Evolutionary conservation across 1,139 yeast genomes (phyloP).

Genomic region (Yamadazyma pseudoaaseri): DNA sequence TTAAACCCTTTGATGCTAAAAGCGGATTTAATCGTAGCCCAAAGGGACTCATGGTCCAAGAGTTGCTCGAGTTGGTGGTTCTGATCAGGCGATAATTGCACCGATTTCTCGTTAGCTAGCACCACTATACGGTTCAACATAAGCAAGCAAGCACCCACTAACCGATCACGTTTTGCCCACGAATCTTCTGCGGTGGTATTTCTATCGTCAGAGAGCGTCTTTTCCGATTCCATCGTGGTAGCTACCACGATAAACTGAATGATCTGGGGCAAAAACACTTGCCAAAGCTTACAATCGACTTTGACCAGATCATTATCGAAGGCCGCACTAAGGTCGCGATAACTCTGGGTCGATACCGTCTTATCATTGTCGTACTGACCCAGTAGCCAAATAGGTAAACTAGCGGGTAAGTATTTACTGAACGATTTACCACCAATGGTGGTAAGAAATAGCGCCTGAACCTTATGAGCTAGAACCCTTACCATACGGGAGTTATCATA

Average conservation of each 20-base stretch:
- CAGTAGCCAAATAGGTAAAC: conserved; percentile 70
- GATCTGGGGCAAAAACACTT: conserved; percentile 54
- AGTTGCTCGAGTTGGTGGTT: conserved; percentile 25
- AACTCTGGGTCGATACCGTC: conserved; percentile 53
- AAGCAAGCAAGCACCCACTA: conserved; percentile 51
- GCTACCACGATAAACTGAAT: conserved; percentile 54
- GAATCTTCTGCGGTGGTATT: conserved; percentile 69
- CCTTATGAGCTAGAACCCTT: conserved; percentile 58
- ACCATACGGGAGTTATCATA: conserved; percentile 68
- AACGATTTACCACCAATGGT: conserved; percentile 61
- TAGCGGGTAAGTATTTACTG: conserved; percentile 65
- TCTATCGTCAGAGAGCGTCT: conserved; percentile 73
- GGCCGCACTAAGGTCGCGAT: conserved; percentile 44
- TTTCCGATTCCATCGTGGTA: conserved; percentile 54
- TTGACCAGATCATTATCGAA: conserved; percentile 61
- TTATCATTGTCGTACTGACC: conserved; percentile 72
- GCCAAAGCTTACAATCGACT: conserved; percentile 55
- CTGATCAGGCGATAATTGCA: conserved; percentile 7
- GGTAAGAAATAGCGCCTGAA: conserved; percentile 50
- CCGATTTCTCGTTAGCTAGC: conserved; percentile 17
- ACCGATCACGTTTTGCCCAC: conserved; percentile 61
- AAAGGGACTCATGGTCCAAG: conserved; percentile 38
- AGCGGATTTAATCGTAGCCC: conserved; percentile 38
- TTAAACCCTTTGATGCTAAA: conserved; percentile 30
- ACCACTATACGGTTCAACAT: conserved; percentile 44